A percentile compares a stretch with the other conserved stretches of the same genome.
Evolutionary conservation across 2,329 filamentous ascomycete genomes (phyloP).

Genomic region (Pestalotiopsis fici): DNA sequence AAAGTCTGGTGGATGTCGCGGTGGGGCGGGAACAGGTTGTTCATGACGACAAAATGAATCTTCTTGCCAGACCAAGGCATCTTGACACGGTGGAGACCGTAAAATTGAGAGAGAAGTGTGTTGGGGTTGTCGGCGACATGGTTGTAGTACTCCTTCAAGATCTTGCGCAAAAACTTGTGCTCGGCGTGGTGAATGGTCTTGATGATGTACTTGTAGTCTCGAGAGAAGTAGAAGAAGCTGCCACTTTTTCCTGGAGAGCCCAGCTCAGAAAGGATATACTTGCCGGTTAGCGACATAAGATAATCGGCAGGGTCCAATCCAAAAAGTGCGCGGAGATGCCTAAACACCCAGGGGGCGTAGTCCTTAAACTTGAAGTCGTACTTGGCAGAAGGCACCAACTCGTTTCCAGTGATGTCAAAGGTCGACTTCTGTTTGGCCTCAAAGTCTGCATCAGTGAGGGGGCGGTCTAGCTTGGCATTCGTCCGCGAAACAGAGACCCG

Average conservation of each 20-base stretch:
- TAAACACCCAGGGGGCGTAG: conserved; percentile 99
- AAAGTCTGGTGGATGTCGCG: conserved; percentile 97
- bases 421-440: conserved; percentile 95
- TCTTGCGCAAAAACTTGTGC: conserved; percentile 82
- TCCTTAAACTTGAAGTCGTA: conserved; percentile 99
- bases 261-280: conserved; percentile 96
- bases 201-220: conserved; percentile 99
- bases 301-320: conserved; percentile 95
- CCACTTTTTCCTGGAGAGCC: conserved; percentile 97
- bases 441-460: conserved; percentile 89
- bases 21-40: conserved; percentile 97
- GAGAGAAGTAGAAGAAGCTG: conserved; percentile 99
- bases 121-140: conserved; percentile 94
- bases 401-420: conserved; percentile 97
- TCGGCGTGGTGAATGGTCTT: conserved; percentile 98
- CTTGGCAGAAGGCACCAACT: conserved; percentile 95
- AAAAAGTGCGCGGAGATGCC: conserved; percentile 84
- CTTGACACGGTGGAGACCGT: conserved; percentile 95
- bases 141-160: conserved; percentile 88
- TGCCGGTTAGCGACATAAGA: conserved; percentile 95
- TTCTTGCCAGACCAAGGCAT: conserved; percentile 91
- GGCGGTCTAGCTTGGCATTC: conserved; percentile 93
- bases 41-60: conserved; percentile 99
- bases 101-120: conserved; percentile 96
- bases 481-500: conserved; percentile 94